Evolutionary conservation across 176 grass and related monocot genomes (phyloP), one percentile per base, ranked within the genome.

Genomic region (Bothriochloa decipiens): DNA sequence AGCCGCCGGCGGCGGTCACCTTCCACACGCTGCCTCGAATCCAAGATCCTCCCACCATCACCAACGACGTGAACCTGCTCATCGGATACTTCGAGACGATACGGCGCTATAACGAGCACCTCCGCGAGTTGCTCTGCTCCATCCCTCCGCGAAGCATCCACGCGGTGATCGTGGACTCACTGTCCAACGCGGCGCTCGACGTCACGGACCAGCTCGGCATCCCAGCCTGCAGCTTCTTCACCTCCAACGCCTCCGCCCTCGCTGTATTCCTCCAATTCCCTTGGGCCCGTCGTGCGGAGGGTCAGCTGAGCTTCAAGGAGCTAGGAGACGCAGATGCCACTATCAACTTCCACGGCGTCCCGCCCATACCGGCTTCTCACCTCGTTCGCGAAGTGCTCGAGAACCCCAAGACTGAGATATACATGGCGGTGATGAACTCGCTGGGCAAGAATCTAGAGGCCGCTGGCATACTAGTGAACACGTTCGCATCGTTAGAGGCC

Each of bases 61-160:
- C 0, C 16, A 4, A 5, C 75, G 39, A n/a, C 55, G 1, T 23
- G 8, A 60, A 60, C 55, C 22, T 60, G 3, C 55, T 60, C 55
- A 17, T 43, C 22, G 22, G 52, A 43, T 80, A 83, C 74, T 23
- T 73, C 18, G 20, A 47, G 7, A 17, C 75, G 22, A 20, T 96
- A 3, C 18, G 13, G 8, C 68, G 45, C 18, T 62, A 74, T 88
- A 87, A 85, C 83, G 2, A 11, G 4, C 26, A 28, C 14, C 67
- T 96, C 22, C 68, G 22, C 32, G 63, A 61, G n/a, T 74, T 88
- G 18, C 86, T 96, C 25, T 11, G 47, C 61, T 84, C 91, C 76
- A 22, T 72, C 25, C 65, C 76, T 1, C 37, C 2, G 4, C 8
- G 15, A 0, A 28, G 39, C 58, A 8, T 78, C 39, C 76, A 65